Conservation (phyloP, 1,284 basidiomycete species). For the Cutaneotrichosporon dermatis region DNA sequence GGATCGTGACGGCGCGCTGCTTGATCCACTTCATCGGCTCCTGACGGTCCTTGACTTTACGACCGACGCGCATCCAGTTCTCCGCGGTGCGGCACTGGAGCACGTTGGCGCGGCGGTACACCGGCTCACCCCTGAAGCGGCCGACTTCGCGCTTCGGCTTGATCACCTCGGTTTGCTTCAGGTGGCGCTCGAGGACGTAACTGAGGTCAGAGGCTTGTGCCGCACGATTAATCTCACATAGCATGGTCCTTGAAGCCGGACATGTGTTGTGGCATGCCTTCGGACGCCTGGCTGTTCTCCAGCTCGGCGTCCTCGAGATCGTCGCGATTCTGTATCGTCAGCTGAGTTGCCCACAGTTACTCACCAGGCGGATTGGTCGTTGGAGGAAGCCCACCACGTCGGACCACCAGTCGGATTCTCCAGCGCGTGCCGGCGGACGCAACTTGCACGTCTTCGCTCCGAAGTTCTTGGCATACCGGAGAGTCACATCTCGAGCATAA, state of each 20-base stretch:
- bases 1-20: slow-evolving; percentile 75
- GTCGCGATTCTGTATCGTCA: slow-evolving; percentile 69
- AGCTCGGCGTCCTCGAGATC: slow-evolving; percentile 93
- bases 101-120: slow-evolving; percentile 83
- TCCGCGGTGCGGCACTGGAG: slow-evolving; percentile 81
- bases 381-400: slow-evolving; percentile 60
- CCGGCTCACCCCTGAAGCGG: slow-evolving; percentile 85
- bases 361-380: slow-evolving; percentile 72
- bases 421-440: slow-evolving; percentile 61
- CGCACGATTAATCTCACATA: too few species aligned
- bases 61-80: slow-evolving; percentile 89
- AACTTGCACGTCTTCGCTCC: slow-evolving; percentile 75
- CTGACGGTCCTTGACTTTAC: slow-evolving; percentile 65
- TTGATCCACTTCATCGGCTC: slow-evolving; percentile 90
- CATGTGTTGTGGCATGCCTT: slow-evolving; percentile 92
- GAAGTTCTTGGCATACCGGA: slow-evolving; percentile 68
- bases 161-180: slow-evolving; percentile 83
- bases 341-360: slow-evolving; percentile 28
- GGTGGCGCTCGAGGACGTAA: slow-evolving; percentile 82
- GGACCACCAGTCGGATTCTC: slow-evolving; percentile 81
- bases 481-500: slow-evolving; percentile 55
- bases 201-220: too few species aligned
- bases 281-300: slow-evolving; percentile 66
- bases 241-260: slow-evolving; percentile 95
- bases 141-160: slow-evolving; percentile 80